These are phyloP conservation scores for Hypoxylon sp. DNA, from an alignment of 2,329 filamentous ascomycete species.

Conservation along the genomic window DNA sequence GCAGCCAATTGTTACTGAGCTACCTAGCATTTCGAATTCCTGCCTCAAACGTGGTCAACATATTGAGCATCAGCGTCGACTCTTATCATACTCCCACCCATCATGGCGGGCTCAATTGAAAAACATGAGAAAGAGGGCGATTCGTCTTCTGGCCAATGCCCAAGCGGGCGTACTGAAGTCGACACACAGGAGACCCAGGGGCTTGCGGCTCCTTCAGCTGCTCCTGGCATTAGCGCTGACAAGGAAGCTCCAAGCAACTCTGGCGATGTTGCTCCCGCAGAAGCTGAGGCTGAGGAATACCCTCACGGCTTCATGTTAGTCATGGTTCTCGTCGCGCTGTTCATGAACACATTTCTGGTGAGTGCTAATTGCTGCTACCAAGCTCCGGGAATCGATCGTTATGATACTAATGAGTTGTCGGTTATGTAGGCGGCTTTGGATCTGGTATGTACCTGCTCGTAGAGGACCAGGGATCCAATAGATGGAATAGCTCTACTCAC, in stretches of 20 bases:
- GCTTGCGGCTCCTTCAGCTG: neutral
- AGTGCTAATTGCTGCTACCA: neutral
- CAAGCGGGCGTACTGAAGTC: neutral
- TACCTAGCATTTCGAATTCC: neutral
- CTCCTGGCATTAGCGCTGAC: neutral
- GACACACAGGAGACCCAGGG: neutral
- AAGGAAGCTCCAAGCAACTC: neutral
- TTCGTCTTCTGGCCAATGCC: neutral
- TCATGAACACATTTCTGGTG: neutral
- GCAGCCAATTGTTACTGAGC: neutral
- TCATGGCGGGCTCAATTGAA: neutral
- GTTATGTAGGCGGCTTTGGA: neutral
- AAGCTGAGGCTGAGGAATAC: neutral
- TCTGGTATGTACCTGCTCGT: neutral
- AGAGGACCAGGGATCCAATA: neutral
- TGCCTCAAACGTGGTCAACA: neutral
- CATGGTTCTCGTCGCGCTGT: neutral
- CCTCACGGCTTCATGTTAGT: neutral
- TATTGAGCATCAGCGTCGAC: neutral
- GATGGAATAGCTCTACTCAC: neutral
- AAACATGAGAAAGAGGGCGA: slow-evolving; percentile 3
- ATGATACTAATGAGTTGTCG: neutral
- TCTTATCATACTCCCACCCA: neutral
- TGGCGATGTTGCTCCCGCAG: neutral
- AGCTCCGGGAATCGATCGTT: neutral